Conservation (phyloP, 805 yeast genomes). For the Starmerella floris region DNA sequence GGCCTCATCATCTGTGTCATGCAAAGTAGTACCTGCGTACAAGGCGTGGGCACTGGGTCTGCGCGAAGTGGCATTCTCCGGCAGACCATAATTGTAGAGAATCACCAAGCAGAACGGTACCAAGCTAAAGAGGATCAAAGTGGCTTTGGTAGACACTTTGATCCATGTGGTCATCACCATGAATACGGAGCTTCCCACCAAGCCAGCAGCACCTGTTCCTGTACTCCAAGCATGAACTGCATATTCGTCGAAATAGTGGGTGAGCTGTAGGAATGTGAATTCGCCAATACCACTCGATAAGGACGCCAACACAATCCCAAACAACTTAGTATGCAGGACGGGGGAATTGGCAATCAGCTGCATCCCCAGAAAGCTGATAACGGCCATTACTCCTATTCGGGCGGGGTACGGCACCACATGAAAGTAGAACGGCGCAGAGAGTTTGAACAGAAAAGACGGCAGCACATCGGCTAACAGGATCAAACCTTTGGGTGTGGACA, state of each 20-base stretch:
- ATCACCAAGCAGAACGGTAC: slow-evolving; percentile 27
- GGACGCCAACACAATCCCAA: slow-evolving; percentile 71
- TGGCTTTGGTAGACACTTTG: slow-evolving; percentile 38
- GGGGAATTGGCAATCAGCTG: slow-evolving; percentile 40
- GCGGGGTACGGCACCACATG: slow-evolving; percentile 47
- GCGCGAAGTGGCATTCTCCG: slow-evolving; percentile 21
- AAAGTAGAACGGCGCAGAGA: slow-evolving; percentile 65
- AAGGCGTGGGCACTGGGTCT: neutral
- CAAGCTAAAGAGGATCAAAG: slow-evolving; percentile 45
- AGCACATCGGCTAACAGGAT: slow-evolving; percentile 76
- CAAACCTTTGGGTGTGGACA: slow-evolving; percentile 66
- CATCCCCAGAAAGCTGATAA: slow-evolving; percentile 63
- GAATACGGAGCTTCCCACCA: slow-evolving; percentile 59
- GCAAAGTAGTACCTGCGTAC: neutral
- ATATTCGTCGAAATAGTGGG: slow-evolving; percentile 54
- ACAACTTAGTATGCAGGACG: slow-evolving; percentile 32
- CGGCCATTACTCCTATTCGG: slow-evolving; percentile 44
- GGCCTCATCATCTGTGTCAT: neutral
- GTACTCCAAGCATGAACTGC: slow-evolving; percentile 78
- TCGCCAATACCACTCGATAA: slow-evolving; percentile 84
- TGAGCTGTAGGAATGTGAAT: slow-evolving; percentile 70
- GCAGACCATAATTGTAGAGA: slow-evolving; percentile 25
- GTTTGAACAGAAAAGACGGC: slow-evolving; percentile 64
- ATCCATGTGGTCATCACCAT: slow-evolving; percentile 60
- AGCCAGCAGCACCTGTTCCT: slow-evolving; percentile 95